Evolutionary conservation across 352 stramenopile species (phyloP).

Genomic region (Aphanomyces euteiches): DNA sequence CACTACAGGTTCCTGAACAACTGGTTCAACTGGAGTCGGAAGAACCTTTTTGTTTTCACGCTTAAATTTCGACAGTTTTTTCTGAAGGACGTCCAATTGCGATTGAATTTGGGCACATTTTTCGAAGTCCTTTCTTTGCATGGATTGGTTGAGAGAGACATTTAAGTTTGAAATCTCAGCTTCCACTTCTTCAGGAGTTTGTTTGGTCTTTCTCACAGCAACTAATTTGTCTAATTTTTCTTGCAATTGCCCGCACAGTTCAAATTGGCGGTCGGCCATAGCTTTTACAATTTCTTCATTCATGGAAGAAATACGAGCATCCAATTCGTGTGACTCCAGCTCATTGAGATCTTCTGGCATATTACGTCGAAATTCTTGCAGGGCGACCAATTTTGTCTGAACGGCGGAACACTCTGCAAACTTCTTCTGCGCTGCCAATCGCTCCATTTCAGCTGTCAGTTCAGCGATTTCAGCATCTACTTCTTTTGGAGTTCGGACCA

Average conservation of each 20-base stretch:
- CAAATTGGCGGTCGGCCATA: conserved; percentile 76
- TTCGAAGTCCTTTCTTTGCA: conserved; percentile 82
- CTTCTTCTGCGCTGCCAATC: conserved; percentile 66
- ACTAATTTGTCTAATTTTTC: conserved; percentile 64
- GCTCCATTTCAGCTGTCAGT: conserved; percentile 74
- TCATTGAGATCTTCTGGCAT: conserved; percentile 85
- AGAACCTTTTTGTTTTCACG: neutral
- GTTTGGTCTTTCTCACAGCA: conserved; percentile 75
- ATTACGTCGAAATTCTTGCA: conserved; percentile 67
- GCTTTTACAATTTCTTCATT: conserved; percentile 65
- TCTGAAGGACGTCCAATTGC: conserved; percentile 77
- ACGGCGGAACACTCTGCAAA: conserved; percentile 76
- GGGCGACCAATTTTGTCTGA: conserved; percentile 72
- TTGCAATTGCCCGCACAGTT: conserved; percentile 70
- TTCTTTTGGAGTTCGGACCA: conserved; percentile 83
- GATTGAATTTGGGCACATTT: conserved; percentile 84
- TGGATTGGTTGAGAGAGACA: conserved; percentile 51
- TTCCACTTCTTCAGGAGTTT: conserved; percentile 80
- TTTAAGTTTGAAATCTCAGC: conserved; percentile 73
- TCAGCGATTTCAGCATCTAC: conserved; percentile 75
- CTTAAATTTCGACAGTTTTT: conserved; percentile 36
- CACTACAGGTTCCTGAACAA: neutral
- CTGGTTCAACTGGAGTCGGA: neutral
- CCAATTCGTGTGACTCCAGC: conserved; percentile 73
- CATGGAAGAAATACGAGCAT: conserved; percentile 69